These are phyloP conservation scores for Urochloa ruziziensis DNA, from an alignment of 176 grass and related monocot genomes.

Conservation along the genomic window DNA sequence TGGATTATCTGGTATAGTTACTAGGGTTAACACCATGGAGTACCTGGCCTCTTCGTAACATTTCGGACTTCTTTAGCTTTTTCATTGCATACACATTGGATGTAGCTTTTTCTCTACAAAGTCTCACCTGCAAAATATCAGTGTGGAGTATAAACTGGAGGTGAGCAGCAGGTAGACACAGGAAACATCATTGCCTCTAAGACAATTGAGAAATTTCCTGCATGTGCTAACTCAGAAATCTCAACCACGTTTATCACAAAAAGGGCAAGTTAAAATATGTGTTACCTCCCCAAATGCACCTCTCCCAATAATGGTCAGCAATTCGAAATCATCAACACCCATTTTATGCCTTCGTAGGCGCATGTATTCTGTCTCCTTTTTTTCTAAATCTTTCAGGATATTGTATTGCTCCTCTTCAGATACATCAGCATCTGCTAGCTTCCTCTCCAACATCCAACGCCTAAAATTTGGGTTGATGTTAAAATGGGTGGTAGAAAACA, in stretches of 20 bases:
- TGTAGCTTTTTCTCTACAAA: slow-evolving; percentile 70
- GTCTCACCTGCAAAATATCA: slow-evolving; percentile 60
- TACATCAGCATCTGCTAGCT: slow-evolving; percentile 75
- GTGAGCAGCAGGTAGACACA: not conserved
- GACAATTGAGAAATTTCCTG: not conserved
- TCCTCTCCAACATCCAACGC: slow-evolving; percentile 62
- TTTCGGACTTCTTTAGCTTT: slow-evolving; percentile 85
- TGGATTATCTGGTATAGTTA: not conserved
- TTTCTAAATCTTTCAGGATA: slow-evolving; percentile 65
- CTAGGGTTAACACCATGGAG: slow-evolving; percentile 15
- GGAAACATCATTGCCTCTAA: slow-evolving; percentile 1
- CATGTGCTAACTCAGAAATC: not conserved
- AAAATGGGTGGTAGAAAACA: slow-evolving; percentile 26
- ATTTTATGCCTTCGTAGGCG: slow-evolving; percentile 67
- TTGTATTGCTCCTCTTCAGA: slow-evolving; percentile 68
- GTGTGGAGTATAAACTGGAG: slow-evolving; percentile 10
- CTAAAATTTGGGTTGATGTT: slow-evolving; percentile 34
- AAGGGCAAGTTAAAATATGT: not conserved
- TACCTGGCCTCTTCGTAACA: slow-evolving; percentile 87
- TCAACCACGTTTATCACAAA: not conserved
- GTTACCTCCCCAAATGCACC: slow-evolving; percentile 84
- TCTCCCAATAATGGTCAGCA: slow-evolving; percentile 72
- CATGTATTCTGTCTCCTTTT: slow-evolving; percentile 78
- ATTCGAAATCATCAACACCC: slow-evolving; percentile 86
- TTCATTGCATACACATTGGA: slow-evolving; percentile 78